Evolutionary conservation across 2,329 filamentous ascomycete species (phyloP), one percentile per base, ranked within the genome.

Genomic region (Botrytis sinoallii): DNA sequence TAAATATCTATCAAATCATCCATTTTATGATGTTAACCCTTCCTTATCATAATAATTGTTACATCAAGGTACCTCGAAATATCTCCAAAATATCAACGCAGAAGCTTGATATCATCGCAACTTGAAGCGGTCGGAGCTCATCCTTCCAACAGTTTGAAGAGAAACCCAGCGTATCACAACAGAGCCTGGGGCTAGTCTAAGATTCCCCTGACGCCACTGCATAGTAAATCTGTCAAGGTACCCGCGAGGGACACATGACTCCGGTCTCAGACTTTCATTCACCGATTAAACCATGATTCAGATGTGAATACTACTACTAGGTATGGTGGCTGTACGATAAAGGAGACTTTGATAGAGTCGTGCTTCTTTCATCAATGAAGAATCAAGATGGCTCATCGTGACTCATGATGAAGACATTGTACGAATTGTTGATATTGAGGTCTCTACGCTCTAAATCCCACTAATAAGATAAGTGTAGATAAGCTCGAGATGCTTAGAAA

Each of bases 181-280:
- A 29, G 48, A 57, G 48, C n/a, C 48, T 57, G 35, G 18, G 25
- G 22, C 20, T 40, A 55, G 52, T 55, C 52, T 16, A 29, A 29
- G n/a, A n/a, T 68, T 57, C 66, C 48, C 66, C 66, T 68, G 38
- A 29, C 65, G 35, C 65, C 65, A 68, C 46, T 71, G 48, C 68
- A 70, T 32, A 40, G 44, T 55, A 20, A n/a, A 40, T 67, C 65
- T 14, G 35, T 40, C 65, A 52, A 67, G 65, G 65, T 67, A 67
- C 65, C 65, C 46, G 65, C 35, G 46, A 40, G 40, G 65, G 40
- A 32, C 69, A 65, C 35, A 48, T 71, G 69, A 71, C 57, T 64
- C 57, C 9, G 44, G 60, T 65, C 60, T 71, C 44, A 63, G 55
- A 64, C 46, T 20, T 48, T 22, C 25, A 57, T 57, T 68, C 48